phyloP scores from a whole-genome alignment of 495 filamentous ascomycete genomes.

The Elasticomyces elasticus region DNA sequence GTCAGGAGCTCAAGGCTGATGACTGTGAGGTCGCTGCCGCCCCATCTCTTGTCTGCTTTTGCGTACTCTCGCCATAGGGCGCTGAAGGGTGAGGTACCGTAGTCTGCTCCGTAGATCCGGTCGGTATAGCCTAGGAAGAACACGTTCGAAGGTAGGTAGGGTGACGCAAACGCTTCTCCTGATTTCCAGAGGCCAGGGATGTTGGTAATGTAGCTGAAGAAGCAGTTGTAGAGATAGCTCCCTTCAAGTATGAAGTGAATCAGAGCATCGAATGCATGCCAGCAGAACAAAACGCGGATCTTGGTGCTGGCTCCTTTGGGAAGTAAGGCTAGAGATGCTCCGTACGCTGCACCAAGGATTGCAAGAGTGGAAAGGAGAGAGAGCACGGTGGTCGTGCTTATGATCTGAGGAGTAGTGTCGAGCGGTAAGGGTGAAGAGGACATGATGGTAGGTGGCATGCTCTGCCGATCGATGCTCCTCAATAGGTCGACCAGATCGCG shows the following conservation, averaged over 20 bases:
- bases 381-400: conserved; percentile 41
- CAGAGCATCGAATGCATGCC: conserved; percentile 87
- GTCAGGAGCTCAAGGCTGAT: conserved; percentile 79
- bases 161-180: conserved; percentile 6
- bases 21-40: conserved; percentile 62
- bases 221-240: conserved; percentile 83
- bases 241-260: conserved; percentile 85
- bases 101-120: conserved; percentile 61
- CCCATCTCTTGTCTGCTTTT: conserved; percentile 78
- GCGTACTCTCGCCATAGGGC: conserved; percentile 89
- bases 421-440: background rate
- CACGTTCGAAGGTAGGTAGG: conserved; percentile 35
- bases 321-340: conserved; percentile 37
- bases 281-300: conserved; percentile 73
- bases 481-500: too few relatives aligned
- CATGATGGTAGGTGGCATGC: background rate
- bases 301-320: conserved; percentile 38
- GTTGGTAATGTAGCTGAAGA: conserved; percentile 54
- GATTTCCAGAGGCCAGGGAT: conserved; percentile 17
- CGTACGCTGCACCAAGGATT: conserved; percentile 46
- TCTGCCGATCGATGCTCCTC: too few relatives aligned
- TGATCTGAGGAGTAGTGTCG: conserved; percentile 22
- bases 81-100: conserved; percentile 54
- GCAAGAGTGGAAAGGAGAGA: conserved; percentile 44
- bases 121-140: conserved; percentile 44